These are phyloP conservation scores for Meyerozyma carpophila DNA, from an alignment of 1,139 yeast genomes.

Conservation along the genomic window DNA sequence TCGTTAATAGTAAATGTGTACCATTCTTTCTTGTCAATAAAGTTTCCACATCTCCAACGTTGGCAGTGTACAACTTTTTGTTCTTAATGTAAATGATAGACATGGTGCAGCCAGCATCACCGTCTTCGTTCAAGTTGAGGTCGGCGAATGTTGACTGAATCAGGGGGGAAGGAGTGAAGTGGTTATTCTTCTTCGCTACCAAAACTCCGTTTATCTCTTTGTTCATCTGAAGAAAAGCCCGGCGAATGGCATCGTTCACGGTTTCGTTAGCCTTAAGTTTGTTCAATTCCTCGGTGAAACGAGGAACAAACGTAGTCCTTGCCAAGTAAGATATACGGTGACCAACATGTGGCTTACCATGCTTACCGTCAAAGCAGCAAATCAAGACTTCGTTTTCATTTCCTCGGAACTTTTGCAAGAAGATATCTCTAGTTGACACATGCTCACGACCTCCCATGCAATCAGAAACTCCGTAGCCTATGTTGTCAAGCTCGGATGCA, in stretches of 20 bases:
- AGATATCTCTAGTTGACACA: conserved; percentile 76
- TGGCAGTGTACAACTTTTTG: conserved; percentile 70
- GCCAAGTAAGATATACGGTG: conserved; percentile 69
- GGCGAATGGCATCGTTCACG: conserved; percentile 64
- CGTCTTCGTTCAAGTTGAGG: conserved; percentile 43
- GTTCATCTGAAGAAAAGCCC: conserved; percentile 74
- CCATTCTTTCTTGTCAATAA: conserved; percentile 78
- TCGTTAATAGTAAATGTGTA: conserved; percentile 66
- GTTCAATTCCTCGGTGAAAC: conserved; percentile 59
- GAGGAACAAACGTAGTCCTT: conserved; percentile 64
- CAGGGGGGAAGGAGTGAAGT: conserved; percentile 19
- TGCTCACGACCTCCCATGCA: conserved; percentile 65
- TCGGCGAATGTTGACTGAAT: conserved; percentile 38
- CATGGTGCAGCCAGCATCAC: conserved; percentile 80
- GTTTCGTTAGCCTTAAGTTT: conserved; percentile 40
- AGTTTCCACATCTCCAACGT: conserved; percentile 87
- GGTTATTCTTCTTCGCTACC: conserved; percentile 29
- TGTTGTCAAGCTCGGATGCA: conserved; percentile 72
- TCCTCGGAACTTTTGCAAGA: conserved; percentile 84
- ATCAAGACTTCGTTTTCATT: conserved; percentile 65
- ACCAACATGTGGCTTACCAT: conserved; percentile 51
- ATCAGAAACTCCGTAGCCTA: conserved; percentile 92
- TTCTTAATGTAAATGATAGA: conserved; percentile 77
- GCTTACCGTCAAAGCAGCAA: conserved; percentile 84
- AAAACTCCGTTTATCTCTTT: conserved; percentile 59